Evolutionary conservation across 176 grass and related monocot species (phyloP), one percentile per base, ranked within the genome.

Genomic region (Poa annua): DNA sequence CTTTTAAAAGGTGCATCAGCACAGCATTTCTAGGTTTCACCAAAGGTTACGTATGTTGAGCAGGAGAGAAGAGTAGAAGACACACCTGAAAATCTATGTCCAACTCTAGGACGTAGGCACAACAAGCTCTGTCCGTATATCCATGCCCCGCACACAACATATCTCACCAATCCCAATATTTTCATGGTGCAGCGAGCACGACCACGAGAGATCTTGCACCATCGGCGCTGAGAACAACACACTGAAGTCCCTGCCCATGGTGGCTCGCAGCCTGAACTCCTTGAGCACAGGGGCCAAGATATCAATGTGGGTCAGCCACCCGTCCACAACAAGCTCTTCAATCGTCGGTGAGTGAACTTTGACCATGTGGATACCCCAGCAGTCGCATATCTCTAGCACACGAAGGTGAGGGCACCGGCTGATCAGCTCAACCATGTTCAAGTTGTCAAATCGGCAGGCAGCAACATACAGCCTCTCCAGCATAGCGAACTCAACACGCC

Each of bases 151-250:
- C 64, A 67, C 17, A 3, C 34, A 36, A 39, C 68, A 71, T n/a
- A 29, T 29, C 12, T 6, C 12, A 41, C 1, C 11, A 45, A 71
- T 15, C 12, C 68, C 41, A 1, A 71, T 21, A 22, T 71, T 71
- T 7, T 13, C 2, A 3, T 7, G 12, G n/a, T 0, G 4, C 22
- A 13, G 25, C 1, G 0, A 47, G 3, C 41, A 8, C n/a, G 4
- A 11, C 68, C 39, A 71, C n/a, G 10, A 25, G 5, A 47, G 68
- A 47, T 47, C 12, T 21, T 71, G 20, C 41, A 71, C 41, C 68
- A 71, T 47, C 41, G 68, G 68, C 68, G 11, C 41, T 1, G 11
- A 8, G 68, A 71, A 71, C 0, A 44, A 47, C n/a, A 47, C 68
- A 44, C 2, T 71, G 68, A 71, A 71, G 21, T 71, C 11, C 20